These are phyloP conservation scores for Zygotorulaspora mrakii DNA, from an alignment of 1,139 yeast species.

Conservation along the genomic window DNA sequence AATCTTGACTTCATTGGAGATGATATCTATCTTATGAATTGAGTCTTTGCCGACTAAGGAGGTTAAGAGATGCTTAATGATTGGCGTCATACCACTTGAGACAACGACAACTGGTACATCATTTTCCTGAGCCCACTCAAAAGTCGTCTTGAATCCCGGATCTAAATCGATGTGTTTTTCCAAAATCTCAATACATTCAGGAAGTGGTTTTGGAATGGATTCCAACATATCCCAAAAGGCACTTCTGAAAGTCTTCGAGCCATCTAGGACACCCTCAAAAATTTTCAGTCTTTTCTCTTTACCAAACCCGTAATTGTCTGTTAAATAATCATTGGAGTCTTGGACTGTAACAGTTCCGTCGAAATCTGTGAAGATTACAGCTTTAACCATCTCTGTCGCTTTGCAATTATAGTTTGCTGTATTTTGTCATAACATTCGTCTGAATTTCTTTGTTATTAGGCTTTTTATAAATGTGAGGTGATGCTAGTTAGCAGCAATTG, in stretches of 20 bases:
- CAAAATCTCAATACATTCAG: conserved; percentile 70
- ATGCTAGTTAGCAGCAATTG: conserved; percentile 1
- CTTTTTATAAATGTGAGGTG: not conserved
- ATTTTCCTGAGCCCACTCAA: conserved; percentile 68
- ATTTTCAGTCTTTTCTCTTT: conserved; percentile 58
- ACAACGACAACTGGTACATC: conserved; percentile 77
- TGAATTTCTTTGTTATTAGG: not conserved
- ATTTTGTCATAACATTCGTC: no score
- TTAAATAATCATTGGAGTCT: conserved; percentile 87
- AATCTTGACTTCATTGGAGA: conserved; percentile 71
- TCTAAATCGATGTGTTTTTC: conserved; percentile 66
- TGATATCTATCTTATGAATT: conserved; percentile 66
- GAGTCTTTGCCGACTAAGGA: conserved; percentile 77
- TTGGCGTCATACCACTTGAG: conserved; percentile 90
- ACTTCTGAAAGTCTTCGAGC: conserved; percentile 66
- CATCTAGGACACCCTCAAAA: conserved; percentile 70
- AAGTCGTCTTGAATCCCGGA: conserved; percentile 83
- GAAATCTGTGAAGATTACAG: conserved; percentile 93
- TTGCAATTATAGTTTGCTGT: not conserved
- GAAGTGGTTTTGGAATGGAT: conserved; percentile 70
- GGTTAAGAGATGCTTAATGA: conserved; percentile 70
- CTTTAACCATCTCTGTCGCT: conserved; percentile 39
- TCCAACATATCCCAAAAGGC: conserved; percentile 83
- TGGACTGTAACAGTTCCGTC: conserved; percentile 94
- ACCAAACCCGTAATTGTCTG: conserved; percentile 89